A percentile compares a stretch with the other conserved stretches of the same genome.
Evolutionary conservation across 768 basidiomycete species (phyloP).

Genomic region (Serendipita vermifera): DNA sequence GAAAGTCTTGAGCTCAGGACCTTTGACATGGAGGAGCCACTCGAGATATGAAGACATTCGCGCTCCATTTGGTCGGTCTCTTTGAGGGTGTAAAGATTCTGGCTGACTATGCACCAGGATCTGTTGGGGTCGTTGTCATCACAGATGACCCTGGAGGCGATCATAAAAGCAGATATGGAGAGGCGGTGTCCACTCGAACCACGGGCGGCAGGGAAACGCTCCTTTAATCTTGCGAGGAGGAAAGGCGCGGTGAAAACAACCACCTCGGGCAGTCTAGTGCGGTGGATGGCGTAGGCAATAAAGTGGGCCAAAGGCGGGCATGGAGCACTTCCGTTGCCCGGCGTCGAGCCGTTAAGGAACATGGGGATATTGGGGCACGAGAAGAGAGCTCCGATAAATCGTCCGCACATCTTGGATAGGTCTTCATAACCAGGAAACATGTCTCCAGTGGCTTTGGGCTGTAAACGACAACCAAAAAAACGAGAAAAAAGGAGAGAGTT

Average conservation of each 20-base stretch:
- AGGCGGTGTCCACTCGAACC: slow-evolving; percentile 82
- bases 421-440: slow-evolving; percentile 74
- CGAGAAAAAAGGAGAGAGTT: background rate
- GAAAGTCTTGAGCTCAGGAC: slow-evolving; percentile 25
- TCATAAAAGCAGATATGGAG: slow-evolving; percentile 88
- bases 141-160: slow-evolving; percentile 81
- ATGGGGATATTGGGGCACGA: slow-evolving; percentile 75
- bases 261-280: slow-evolving; percentile 56
- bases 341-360: slow-evolving; percentile 13
- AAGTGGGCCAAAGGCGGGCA: slow-evolving; percentile 63
- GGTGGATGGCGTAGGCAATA: slow-evolving; percentile 77
- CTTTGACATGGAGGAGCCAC: slow-evolving; percentile 41
- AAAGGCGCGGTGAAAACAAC: slow-evolving; percentile 56
- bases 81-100: slow-evolving; percentile 68
- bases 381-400: slow-evolving; percentile 77
- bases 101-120: slow-evolving; percentile 81
- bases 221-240: slow-evolving; percentile 72
- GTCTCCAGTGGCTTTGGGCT: no score
- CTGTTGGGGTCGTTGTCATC: slow-evolving; percentile 92
- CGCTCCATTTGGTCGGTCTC: slow-evolving; percentile 97
- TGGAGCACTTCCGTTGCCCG: background rate
- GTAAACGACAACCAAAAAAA: background rate
- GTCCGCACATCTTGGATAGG: slow-evolving; percentile 53
- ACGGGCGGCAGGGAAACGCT: slow-evolving; percentile 76
- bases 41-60: slow-evolving; percentile 90